A percentile compares a stretch with the other conserved stretches of the same genome.
Conservation (phyloP, 495 filamentous ascomycete genomes). For the Neurospora sp. region DNA sequence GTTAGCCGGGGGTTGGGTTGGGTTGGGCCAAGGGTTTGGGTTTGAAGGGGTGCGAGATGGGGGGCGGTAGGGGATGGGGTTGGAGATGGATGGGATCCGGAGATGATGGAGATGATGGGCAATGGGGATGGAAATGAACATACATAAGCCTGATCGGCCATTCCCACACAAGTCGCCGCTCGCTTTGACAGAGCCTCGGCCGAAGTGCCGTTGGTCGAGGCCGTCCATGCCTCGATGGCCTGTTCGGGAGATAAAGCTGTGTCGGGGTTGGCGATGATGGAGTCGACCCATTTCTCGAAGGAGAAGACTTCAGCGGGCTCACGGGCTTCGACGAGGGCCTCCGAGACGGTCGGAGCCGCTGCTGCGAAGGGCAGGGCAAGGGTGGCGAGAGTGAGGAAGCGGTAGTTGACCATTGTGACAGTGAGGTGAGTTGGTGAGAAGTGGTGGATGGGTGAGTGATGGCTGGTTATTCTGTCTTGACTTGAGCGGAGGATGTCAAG, state of each 20-base stretch:
- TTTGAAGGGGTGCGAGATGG: too few relatives aligned
- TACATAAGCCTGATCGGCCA: background rate
- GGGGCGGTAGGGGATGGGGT: too few relatives aligned
- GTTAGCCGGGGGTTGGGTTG: too few relatives aligned
- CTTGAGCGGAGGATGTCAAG: background rate
- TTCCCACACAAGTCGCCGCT: background rate
- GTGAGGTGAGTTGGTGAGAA: too few relatives aligned
- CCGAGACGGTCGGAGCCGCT: background rate
- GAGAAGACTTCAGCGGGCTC: background rate
- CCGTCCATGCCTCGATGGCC: background rate
- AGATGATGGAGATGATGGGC: too few relatives aligned
- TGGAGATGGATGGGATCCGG: too few relatives aligned
- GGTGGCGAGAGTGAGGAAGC: background rate
- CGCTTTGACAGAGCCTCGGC: background rate
- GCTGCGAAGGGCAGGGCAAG: background rate
- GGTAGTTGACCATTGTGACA: background rate
- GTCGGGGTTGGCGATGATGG: constrained; percentile 3
- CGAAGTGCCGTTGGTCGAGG: background rate
- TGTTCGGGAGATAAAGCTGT: background rate
- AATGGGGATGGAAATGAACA: too few relatives aligned
- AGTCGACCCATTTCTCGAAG: constrained; percentile 1
- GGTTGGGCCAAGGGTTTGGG: too few relatives aligned
- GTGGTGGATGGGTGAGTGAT: background rate
- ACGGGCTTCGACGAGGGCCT: background rate
- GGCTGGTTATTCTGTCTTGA: background rate